A percentile compares a stretch with the other conserved stretches of the same genome.
Evolutionary conservation across 129 eudicot species (phyloP).

Genomic region (Dittrichia graveolens): DNA sequence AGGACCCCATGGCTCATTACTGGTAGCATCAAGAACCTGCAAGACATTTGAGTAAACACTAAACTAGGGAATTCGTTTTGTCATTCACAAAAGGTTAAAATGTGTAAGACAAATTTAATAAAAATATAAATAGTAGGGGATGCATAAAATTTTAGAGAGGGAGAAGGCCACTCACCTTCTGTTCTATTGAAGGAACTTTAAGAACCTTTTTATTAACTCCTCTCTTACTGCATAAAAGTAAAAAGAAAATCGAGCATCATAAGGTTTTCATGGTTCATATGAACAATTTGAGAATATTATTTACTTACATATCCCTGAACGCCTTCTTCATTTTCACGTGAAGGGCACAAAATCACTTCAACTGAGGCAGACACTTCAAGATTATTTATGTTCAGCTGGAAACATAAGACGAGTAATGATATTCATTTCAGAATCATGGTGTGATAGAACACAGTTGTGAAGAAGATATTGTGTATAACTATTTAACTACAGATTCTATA

Average conservation of each 20-base stretch:
- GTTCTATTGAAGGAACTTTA: conserved; percentile 94
- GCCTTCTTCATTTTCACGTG: conserved; percentile 83
- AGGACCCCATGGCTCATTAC: conserved; percentile 99
- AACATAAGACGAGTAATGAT: conserved; percentile 13
- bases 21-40: conserved; percentile 97
- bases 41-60: conserved; percentile 5
- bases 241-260: conserved; percentile 9
- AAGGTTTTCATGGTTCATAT: conserved; percentile 4
- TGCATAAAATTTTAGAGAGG: background rate
- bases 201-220: conserved; percentile 96
- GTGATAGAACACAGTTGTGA: background rate
- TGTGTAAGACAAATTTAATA: no score
- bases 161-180: conserved; percentile 54
- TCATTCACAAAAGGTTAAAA: background rate
- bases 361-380: conserved; percentile 16
- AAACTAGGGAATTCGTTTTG: background rate
- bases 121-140: background rate
- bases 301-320: conserved; percentile 79
- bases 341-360: conserved; percentile 18
- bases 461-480: background rate
- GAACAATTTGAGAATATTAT: background rate
- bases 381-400: conserved; percentile 30
- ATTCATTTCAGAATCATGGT: conserved; percentile 4
- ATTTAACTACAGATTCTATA: background rate
- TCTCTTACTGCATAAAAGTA: conserved; percentile 70